Base-by-base conservation (phyloP, 495 filamentous ascomycete species). In the Penicillium chermesinum region DNA sequence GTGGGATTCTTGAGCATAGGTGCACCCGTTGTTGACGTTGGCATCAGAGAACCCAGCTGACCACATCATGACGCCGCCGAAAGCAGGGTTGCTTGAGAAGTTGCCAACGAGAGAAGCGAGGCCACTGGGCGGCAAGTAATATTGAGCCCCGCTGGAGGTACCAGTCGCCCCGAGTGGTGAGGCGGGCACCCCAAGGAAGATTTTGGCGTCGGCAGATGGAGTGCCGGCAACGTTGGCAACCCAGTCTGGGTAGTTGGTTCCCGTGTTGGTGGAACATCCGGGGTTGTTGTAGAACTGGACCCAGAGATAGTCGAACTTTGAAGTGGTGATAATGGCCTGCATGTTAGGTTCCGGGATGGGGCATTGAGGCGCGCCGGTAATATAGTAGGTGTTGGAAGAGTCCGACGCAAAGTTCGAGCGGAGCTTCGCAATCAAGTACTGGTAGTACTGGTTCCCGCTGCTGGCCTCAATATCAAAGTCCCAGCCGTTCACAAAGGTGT, bases 11-110 rank as follows among this genome's bases (percentile, higher is more conserved):
- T 74, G 68, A 21, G 64, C 70, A 46, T 69, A 75, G 33, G 52
- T 72, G 53, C 67, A 72, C 16, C 67, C 66, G 27, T 69, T 62
- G 37, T 61, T 62, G 22, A 68, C 58, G 19, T 73, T 70, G 1
- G 63, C 43, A 48, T 75, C 71, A 12, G 69, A 71, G 53, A 69
- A 70, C 0, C 64, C 69, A 4, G 71, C 77, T 49, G 70, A 71
- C 77, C 77, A 80, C 54, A 81, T 62, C 77, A 80, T 75, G 35
- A 80, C 59, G 6, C 77, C 77, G 5, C 76, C 77, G 44, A 78
- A 73, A 16, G 71, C 67, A 12, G 56, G 42, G 41, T 69, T 58
- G 36, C 50, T 55, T 39, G 60, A 63, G 40, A 57, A 55, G 1
- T 65, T 52, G 19, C 38, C 55, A 32, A 76, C 59, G 15, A 40